These are phyloP conservation scores for Mikania micrantha DNA, from an alignment of 129 eudicot genomes.

Conservation along the genomic window DNA sequence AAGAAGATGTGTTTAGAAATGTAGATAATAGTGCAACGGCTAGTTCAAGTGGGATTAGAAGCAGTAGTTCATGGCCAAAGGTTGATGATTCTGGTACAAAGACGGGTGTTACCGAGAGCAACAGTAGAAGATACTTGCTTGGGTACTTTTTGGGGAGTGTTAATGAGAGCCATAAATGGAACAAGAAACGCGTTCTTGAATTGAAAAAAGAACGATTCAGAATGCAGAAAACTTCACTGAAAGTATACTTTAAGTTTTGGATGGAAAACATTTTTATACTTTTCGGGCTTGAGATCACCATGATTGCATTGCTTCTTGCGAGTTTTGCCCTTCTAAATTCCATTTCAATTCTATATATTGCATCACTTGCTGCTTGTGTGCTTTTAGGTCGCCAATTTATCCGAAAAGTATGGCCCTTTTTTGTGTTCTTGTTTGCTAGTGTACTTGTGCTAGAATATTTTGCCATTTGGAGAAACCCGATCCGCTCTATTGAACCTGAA, in stretches of 20 bases:
- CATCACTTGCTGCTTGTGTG: constrained; percentile 46
- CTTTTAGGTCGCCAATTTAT: constrained; percentile 42
- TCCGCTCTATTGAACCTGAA: constrained; percentile 16
- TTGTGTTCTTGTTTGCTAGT: constrained; percentile 37
- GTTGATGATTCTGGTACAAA: constrained; percentile 12
- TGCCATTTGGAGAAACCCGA: constrained; percentile 39
- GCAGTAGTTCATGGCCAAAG: constrained; percentile 21
- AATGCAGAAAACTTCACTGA: constrained; percentile 42
- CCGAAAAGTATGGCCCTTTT: constrained; percentile 44
- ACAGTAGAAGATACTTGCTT: constrained; percentile 22
- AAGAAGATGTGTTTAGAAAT: constrained; percentile 21
- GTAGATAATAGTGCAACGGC: constrained; percentile 1
- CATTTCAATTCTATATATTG: constrained; percentile 37
- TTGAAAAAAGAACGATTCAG: constrained; percentile 48
- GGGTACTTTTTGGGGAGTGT: constrained; percentile 26
- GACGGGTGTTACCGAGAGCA: constrained; percentile 14
- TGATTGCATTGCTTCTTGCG: constrained; percentile 42
- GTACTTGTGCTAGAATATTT: constrained; percentile 43
- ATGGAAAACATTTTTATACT: constrained; percentile 48
- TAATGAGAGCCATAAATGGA: constrained; percentile 43
- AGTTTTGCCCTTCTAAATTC: constrained; percentile 42
- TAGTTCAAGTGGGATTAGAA: constrained; percentile 18
- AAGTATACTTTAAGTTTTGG: constrained; percentile 40
- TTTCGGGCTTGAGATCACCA: constrained; percentile 53
- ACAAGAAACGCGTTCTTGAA: constrained; percentile 31